Conservation (phyloP, 2,329 filamentous ascomycete genomes). For the Cercospora sp. region DNA sequence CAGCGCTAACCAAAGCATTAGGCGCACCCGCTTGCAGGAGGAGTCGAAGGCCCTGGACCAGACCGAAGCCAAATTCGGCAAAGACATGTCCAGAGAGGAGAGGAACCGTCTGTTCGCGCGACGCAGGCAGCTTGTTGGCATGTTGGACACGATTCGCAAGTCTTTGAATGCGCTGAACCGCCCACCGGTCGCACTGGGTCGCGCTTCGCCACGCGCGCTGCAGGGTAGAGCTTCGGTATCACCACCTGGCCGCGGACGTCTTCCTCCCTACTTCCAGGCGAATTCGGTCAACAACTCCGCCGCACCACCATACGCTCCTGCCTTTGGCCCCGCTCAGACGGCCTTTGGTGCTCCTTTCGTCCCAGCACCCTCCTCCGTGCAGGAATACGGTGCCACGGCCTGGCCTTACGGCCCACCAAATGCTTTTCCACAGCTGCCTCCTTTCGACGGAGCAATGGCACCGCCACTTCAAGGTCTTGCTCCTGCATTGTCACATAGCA, state of each 20-base stretch:
- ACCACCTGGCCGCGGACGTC: slow-evolving; percentile 21
- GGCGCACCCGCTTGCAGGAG: slow-evolving; percentile 35
- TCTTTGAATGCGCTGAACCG: slow-evolving; percentile 38
- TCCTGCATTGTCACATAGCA: background rate
- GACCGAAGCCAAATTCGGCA: slow-evolving; percentile 40
- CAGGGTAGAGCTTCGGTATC: slow-evolving; percentile 28
- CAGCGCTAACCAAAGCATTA: slow-evolving; percentile 3
- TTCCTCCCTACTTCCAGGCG: slow-evolving; percentile 29
- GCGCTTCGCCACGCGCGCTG: slow-evolving; percentile 31
- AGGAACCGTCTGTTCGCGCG: slow-evolving; percentile 37
- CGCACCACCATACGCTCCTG: slow-evolving; percentile 5
- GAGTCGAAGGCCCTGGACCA: slow-evolving; percentile 42
- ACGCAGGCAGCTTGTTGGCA: slow-evolving; percentile 38
- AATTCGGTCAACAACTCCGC: slow-evolving; percentile 10
- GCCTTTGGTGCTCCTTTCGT: slow-evolving; percentile 21
- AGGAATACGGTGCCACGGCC: slow-evolving; percentile 24
- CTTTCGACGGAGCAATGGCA: slow-evolving; percentile 36
- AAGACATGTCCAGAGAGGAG: slow-evolving; percentile 35
- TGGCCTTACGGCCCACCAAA: slow-evolving; percentile 29
- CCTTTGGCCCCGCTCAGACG: slow-evolving; percentile 18
- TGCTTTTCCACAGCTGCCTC: slow-evolving; percentile 32
- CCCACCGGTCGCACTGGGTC: slow-evolving; percentile 33
- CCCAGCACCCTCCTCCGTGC: slow-evolving; percentile 26
- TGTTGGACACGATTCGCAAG: slow-evolving; percentile 39
- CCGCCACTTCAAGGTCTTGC: slow-evolving; percentile 18